These are phyloP conservation scores for Mycena venus DNA, from an alignment of 768 basidiomycete genomes.

Conservation along the genomic window DNA sequence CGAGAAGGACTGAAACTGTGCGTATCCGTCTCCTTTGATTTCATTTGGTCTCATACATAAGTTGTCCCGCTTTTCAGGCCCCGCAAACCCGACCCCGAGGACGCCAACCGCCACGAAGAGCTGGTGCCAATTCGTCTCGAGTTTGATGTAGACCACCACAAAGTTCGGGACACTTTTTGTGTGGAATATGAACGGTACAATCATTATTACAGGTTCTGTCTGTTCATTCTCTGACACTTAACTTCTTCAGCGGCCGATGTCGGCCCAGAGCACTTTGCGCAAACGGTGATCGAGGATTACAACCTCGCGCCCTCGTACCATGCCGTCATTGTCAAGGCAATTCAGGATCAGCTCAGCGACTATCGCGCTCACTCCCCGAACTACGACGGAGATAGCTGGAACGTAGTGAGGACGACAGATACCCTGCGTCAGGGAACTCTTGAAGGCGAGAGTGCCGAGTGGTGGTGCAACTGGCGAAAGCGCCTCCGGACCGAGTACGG, in stretches of 20 bases:
- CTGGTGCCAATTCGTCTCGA: slow-evolving; percentile 97
- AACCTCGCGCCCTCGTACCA: slow-evolving; percentile 76
- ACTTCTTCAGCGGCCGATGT: slow-evolving; percentile 80
- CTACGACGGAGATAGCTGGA: slow-evolving; percentile 63
- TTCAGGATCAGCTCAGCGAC: slow-evolving; percentile 90
- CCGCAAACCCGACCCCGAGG: slow-evolving; percentile 65
- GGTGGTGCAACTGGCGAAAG: slow-evolving; percentile 84
- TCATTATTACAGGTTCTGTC: slow-evolving; percentile 26
- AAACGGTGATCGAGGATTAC: slow-evolving; percentile 93
- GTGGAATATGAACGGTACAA: slow-evolving; percentile 95
- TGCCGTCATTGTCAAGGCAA: slow-evolving; percentile 78
- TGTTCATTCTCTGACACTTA: not conserved
- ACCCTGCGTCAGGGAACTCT: slow-evolving; percentile 54
- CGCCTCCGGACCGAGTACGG: slow-evolving; percentile 56
- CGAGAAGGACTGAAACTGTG: slow-evolving; percentile 84
- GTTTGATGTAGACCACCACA: slow-evolving; percentile 94
- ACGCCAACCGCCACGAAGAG: slow-evolving; percentile 77
- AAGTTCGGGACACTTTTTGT: slow-evolving; percentile 96
- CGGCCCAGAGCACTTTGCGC: slow-evolving; percentile 91
- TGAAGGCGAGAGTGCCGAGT: slow-evolving; percentile 63
- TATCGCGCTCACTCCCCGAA: slow-evolving; percentile 76
- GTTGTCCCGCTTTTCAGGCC: slow-evolving; percentile 64
- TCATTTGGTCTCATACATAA: slow-evolving; percentile 16
- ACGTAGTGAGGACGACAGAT: slow-evolving; percentile 42
- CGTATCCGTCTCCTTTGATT: slow-evolving; percentile 51